Conservation (phyloP, 108 stramenopile species). For the Stephanodiscus minutulus region DNA sequence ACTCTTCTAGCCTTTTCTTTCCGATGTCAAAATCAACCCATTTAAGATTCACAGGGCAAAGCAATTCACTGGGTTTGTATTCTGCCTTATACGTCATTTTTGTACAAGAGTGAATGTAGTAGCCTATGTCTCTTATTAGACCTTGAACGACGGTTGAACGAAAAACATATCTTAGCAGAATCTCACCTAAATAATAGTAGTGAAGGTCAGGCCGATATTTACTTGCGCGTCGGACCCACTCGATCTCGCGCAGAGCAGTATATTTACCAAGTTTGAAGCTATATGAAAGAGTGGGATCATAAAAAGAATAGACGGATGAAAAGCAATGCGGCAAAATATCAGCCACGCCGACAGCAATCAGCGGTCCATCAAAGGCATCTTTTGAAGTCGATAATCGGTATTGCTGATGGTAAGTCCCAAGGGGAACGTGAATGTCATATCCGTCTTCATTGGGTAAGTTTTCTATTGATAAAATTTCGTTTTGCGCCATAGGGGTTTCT, state of each 20-base stretch:
- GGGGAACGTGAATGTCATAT: constrained; percentile 37
- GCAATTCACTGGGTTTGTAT: constrained; percentile 90
- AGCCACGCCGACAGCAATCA: constrained; percentile 92
- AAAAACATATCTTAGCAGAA: too few species aligned
- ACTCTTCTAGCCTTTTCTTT: constrained; percentile 51
- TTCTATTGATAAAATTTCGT: neutral
- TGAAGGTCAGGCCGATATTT: constrained; percentile 47
- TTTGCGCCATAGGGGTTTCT: constrained; percentile 60
- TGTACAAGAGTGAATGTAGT: constrained; percentile 91
- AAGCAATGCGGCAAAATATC: constrained; percentile 92
- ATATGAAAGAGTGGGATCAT: constrained; percentile 82
- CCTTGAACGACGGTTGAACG: too few species aligned
- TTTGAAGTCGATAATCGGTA: constrained; percentile 70
- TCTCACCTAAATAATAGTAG: constrained; percentile 85
- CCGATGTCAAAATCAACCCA: constrained; percentile 88
- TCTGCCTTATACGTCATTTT: constrained; percentile 98
- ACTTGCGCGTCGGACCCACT: constrained; percentile 68
- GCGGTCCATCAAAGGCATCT: constrained; percentile 55
- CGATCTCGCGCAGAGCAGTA: constrained; percentile 92
- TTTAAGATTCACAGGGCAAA: constrained; percentile 75
- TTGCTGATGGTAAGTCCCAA: constrained; percentile 89
- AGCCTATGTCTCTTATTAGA: constrained; percentile 52
- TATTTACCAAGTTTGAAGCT: constrained; percentile 88
- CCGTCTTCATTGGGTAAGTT: constrained; percentile 26
- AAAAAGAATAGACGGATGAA: constrained; percentile 95